Conservation (phyloP, 1,139 yeast species). For the Spathaspora sp. region DNA sequence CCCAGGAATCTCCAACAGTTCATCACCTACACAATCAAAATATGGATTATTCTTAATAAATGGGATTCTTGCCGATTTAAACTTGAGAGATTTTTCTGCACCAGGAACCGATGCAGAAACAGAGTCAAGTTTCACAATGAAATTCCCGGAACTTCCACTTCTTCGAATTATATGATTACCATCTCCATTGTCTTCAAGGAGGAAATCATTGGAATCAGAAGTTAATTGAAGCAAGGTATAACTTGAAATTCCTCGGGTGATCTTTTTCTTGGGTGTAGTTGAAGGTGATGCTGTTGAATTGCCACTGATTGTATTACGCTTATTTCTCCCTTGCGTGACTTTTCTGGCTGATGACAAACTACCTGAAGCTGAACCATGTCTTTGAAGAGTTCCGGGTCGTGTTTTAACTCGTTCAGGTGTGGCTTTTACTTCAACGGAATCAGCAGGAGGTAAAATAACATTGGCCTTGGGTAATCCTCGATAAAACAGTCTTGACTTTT, state of each 20-base stretch:
- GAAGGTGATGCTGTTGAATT: conserved; percentile 3
- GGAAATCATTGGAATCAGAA: conserved; percentile 12
- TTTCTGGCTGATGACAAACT: not conserved
- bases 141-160: conserved; percentile 8
- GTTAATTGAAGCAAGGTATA: conserved; percentile 27
- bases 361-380: conserved; percentile 24
- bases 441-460: conserved; percentile 2
- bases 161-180: conserved; percentile 23
- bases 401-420: conserved; percentile 13
- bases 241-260: conserved; percentile 27
- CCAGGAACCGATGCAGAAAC: conserved; percentile 11
- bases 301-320: conserved; percentile 23
- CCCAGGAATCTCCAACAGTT: conserved; percentile 1
- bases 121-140: conserved; percentile 14
- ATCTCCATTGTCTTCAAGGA: conserved; percentile 5
- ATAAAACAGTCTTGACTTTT: conserved; percentile 12
- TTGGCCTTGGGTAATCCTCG: conserved; percentile 4
- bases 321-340: conserved; percentile 8
- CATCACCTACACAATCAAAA: conserved; percentile 6
- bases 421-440: conserved; percentile 4
- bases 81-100: conserved; percentile 17
- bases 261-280: conserved; percentile 6
- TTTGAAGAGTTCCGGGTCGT: conserved; percentile 19
- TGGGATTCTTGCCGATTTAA: conserved; percentile 27
- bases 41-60: conserved; percentile 28